Percentiles rank a stretch among this genome's conserved stretches.
Evolutionary conservation across 148 eudicot species (phyloP).

Genomic region (Gaultheria prostrata): DNA sequence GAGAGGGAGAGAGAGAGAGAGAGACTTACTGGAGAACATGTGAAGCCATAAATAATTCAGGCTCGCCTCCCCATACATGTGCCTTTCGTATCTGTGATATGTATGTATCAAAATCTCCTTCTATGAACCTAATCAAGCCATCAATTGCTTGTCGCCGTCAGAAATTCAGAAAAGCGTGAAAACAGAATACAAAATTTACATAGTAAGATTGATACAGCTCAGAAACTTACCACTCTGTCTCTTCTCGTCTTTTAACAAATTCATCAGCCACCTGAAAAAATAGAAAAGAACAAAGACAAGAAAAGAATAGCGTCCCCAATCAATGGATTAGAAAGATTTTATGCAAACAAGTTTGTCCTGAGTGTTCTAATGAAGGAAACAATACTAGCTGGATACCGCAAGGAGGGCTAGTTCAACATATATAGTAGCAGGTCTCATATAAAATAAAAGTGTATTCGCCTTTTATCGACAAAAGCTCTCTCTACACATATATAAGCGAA

Average conservation of each 20-base stretch:
- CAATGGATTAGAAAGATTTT: not conserved
- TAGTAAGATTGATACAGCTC: not conserved
- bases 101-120: slow-evolving; percentile 82
- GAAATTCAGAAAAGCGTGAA: not conserved
- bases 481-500: not conserved
- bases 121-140: slow-evolving; percentile 71
- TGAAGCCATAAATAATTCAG: slow-evolving; percentile 93
- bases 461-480: not conserved
- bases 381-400: not conserved
- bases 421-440: not conserved
- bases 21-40: slow-evolving; percentile 76
- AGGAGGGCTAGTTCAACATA: not conserved
- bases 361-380: not conserved
- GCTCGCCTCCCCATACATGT: slow-evolving; percentile 99
- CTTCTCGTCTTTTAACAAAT: slow-evolving; percentile 77
- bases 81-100: slow-evolving; percentile 76
- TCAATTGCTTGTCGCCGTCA: not conserved
- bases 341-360: not conserved
- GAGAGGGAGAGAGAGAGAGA: slow-evolving; percentile 13
- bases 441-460: not conserved
- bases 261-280: slow-evolving; percentile 83
- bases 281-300: not conserved
- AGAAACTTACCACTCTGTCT: slow-evolving; percentile 85
- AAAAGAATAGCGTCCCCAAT: not conserved
- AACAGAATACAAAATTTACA: no score